A percentile compares a stretch with the other conserved stretches of the same genome.
These are phyloP conservation scores for Colletotrichum tropicale DNA, from an alignment of 2,329 filamentous ascomycete genomes.

Conservation along the genomic window DNA sequence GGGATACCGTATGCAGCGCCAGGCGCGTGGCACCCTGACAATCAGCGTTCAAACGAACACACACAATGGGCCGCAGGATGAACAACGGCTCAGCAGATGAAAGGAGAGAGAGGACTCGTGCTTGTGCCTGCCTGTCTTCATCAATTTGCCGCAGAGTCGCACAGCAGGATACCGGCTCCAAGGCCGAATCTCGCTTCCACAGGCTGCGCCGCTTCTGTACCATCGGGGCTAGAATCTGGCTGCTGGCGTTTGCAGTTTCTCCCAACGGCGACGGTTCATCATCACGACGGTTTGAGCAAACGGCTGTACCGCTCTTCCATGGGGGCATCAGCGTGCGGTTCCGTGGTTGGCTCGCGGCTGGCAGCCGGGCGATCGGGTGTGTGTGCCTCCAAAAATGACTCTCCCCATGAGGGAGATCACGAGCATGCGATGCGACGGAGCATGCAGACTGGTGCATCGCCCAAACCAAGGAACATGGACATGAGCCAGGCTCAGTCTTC, in stretches of 20 bases:
- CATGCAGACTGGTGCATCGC: not conserved
- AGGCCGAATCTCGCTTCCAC: not conserved
- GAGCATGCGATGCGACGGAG: not conserved
- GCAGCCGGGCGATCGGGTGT: not conserved
- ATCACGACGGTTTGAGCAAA: not conserved
- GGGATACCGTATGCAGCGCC: not conserved
- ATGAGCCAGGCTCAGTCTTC: not conserved
- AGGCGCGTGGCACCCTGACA: slow-evolving; percentile 10
- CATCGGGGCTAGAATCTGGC: not conserved
- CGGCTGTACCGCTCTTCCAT: not conserved
- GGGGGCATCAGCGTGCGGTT: not conserved
- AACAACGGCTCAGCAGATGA: not conserved
- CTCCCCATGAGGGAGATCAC: not conserved
- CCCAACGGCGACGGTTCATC: not conserved
- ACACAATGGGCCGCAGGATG: not conserved
- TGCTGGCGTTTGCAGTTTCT: not conserved
- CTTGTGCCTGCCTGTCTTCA: not conserved
- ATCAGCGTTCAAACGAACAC: slow-evolving; percentile 5
- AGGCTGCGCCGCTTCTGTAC: not conserved
- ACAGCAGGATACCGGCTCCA: not conserved
- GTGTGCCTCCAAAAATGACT: not conserved
- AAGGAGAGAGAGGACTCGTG: not conserved
- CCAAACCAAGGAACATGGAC: not conserved
- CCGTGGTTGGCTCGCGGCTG: not conserved
- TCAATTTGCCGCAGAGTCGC: not conserved